Evolutionary conservation across 441 rosid genomes (phyloP).

Genomic region (Codiaeum variegatum): DNA sequence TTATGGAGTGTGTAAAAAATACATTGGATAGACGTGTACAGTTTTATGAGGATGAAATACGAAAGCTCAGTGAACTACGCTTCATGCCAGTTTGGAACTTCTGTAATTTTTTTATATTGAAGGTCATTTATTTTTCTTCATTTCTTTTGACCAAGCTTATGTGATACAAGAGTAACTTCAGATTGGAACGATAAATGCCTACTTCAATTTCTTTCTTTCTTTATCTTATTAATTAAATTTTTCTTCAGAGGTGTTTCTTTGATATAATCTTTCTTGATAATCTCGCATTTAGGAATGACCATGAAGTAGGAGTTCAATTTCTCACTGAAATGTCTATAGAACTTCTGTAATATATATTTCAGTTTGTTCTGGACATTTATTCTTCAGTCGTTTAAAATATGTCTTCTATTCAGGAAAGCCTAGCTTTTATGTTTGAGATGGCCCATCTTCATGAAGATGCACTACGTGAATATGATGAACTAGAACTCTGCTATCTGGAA

Average conservation of each 20-base stretch:
- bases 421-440: conserved; percentile 99
- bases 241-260: conserved; percentile 8
- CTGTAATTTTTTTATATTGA: conserved; percentile 93
- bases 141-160: conserved; percentile 24
- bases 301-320: not conserved
- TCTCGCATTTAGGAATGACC: not conserved
- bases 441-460: conserved; percentile 97
- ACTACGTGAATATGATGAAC: conserved; percentile 91
- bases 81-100: conserved; percentile 97
- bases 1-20: conserved; percentile 79
- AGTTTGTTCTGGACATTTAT: not conserved
- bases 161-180: conserved; percentile 18
- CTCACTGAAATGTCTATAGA: conserved; percentile 3
- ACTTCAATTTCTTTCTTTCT: not conserved
- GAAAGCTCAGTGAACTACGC: conserved; percentile 94
- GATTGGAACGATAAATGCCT: conserved; percentile 14
- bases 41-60: conserved; percentile 96
- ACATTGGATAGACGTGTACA: conserved; percentile 87
- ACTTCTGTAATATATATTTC: conserved; percentile 1
- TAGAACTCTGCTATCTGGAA: conserved; percentile 94
- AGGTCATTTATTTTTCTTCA: conserved; percentile 58
- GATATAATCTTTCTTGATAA: not conserved
- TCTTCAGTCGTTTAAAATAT: conserved; percentile 17
- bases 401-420: conserved; percentile 74
- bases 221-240: conserved; percentile 8